Conservation (phyloP, 495 filamentous ascomycete genomes). For the Staphylotrichum tortipilum region DNA sequence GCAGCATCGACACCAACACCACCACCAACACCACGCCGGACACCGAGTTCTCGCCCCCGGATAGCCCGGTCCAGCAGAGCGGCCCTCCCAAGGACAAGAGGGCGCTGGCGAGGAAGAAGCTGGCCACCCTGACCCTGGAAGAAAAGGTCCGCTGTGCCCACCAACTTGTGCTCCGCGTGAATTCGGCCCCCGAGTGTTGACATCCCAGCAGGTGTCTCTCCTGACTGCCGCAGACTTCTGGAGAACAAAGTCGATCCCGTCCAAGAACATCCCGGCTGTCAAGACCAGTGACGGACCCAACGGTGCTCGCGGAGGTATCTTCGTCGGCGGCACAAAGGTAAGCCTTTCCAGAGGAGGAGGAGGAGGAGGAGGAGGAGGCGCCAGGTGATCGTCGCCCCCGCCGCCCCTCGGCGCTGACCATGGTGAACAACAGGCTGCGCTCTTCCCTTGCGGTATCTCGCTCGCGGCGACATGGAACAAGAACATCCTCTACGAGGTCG, state of each 20-base stretch:
- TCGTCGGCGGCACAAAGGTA: conserved; percentile 55
- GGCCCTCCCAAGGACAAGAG: conserved; percentile 24
- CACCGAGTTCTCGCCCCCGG: conserved; percentile 44
- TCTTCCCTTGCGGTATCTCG: conserved; percentile 67
- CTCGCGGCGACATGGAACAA: conserved; percentile 74
- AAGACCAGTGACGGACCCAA: conserved; percentile 75
- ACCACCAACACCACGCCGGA: conserved; percentile 41
- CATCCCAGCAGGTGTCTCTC: conserved; percentile 43
- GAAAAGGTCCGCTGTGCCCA: conserved; percentile 48
- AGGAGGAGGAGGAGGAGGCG: too few species aligned
- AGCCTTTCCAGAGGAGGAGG: not conserved
- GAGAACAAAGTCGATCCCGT: conserved; percentile 61
- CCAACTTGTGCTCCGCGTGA: too few species aligned
- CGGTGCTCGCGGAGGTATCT: conserved; percentile 64
- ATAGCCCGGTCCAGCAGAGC: conserved; percentile 33
- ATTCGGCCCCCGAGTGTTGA: too few species aligned
- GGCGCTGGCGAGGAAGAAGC: conserved; percentile 32
- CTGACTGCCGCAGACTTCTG: conserved; percentile 66
- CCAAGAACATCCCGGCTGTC: conserved; percentile 60
- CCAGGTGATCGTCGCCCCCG: not conserved
- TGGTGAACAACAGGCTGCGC: conserved; percentile 46
- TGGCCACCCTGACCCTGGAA: conserved; percentile 39
- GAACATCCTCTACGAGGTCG: conserved; percentile 55
- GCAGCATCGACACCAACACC: conserved; percentile 34
- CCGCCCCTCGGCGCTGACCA: conserved; percentile 38